Evolutionary conservation across 2,329 filamentous ascomycete genomes (phyloP).

Genomic region (Ophiostoma sp.): DNA sequence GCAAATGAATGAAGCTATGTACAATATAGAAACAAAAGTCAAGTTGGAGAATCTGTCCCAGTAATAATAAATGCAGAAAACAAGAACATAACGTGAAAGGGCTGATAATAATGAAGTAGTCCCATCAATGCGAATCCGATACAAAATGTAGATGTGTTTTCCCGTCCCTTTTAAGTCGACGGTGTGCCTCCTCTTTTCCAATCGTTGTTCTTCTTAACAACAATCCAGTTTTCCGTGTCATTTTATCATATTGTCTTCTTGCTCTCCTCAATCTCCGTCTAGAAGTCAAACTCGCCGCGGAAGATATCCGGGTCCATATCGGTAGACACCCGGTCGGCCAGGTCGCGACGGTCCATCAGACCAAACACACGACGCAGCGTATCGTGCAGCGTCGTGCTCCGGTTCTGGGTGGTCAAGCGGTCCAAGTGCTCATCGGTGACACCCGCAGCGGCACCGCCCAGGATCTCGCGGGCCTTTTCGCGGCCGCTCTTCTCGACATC

Average conservation of each 20-base stretch:
- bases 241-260: background rate
- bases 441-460: slow-evolving; percentile 57
- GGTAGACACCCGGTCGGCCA: slow-evolving; percentile 82
- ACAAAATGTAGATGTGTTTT: background rate
- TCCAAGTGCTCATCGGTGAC: slow-evolving; percentile 72
- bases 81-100: background rate
- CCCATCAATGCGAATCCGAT: background rate
- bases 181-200: background rate
- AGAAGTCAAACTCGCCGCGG: slow-evolving; percentile 87
- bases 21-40: background rate
- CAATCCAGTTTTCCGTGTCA: background rate
- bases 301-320: slow-evolving; percentile 92
- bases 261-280: background rate
- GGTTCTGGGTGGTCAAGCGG: slow-evolving; percentile 88
- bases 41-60: background rate
- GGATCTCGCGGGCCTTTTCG: slow-evolving; percentile 78
- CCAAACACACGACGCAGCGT: slow-evolving; percentile 92
- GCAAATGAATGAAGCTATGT: slow-evolving; percentile 11
- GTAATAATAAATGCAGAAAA: background rate
- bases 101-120: background rate
- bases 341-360: slow-evolving; percentile 86
- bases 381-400: slow-evolving; percentile 95
- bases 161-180: background rate
- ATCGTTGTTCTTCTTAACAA: background rate
- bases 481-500: slow-evolving; percentile 83